phyloP scores from a whole-genome alignment of 371 early-diverging fungal genomes.

The Mucor mucedo region DNA sequence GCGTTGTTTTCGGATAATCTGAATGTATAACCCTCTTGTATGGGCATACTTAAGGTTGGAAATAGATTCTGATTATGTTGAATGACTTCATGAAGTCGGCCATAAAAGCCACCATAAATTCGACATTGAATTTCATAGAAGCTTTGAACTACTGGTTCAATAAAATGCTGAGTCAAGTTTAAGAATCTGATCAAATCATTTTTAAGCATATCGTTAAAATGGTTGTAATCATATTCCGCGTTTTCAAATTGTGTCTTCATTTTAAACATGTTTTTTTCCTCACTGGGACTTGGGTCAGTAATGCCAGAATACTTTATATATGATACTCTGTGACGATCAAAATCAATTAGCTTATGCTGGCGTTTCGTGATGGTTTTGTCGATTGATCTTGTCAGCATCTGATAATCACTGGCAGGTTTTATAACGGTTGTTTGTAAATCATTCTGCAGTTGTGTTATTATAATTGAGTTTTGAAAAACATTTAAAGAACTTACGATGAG shows the following conservation, averaged over 20 bases:
- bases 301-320: constrained; percentile 68
- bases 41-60: constrained; percentile 34
- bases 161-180: constrained; percentile 57
- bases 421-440: constrained; percentile 67
- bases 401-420: constrained; percentile 62
- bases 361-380: constrained; percentile 76
- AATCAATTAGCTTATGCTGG: constrained; percentile 79
- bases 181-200: constrained; percentile 72
- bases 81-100: constrained; percentile 57
- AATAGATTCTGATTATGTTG: constrained; percentile 38
- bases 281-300: constrained; percentile 60
- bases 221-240: constrained; percentile 76
- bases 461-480: not conserved
- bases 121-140: constrained; percentile 72
- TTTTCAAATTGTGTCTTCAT: constrained; percentile 69
- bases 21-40: constrained; percentile 35
- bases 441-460: constrained; percentile 38
- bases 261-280: constrained; percentile 71
- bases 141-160: constrained; percentile 75
- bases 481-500: constrained; percentile 46
- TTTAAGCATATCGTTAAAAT: constrained; percentile 70
- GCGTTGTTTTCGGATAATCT: constrained; percentile 28
- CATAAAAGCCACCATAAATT: constrained; percentile 57
- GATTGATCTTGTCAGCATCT: constrained; percentile 62
- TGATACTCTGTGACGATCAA: constrained; percentile 69